phyloP scores from a whole-genome alignment of 164 flowering plant species.

The Euptelea pleiosperma region DNA sequence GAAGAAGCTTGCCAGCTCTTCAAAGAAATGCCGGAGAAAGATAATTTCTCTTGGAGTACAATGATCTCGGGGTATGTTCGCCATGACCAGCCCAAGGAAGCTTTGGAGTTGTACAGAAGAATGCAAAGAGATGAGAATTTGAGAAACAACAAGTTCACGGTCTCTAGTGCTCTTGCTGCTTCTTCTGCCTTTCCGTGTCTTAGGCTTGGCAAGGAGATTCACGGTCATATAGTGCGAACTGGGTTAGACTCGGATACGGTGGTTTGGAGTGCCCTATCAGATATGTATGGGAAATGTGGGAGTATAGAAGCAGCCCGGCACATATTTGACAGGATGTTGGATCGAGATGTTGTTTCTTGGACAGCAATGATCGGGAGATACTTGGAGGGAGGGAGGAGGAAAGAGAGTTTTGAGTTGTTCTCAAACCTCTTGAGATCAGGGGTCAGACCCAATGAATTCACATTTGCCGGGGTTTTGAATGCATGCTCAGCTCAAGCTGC shows the following conservation, averaged over 20 bases:
- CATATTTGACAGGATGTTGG: conserved; percentile 23
- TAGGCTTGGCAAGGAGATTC: conserved; percentile 29
- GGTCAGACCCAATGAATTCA: conserved; percentile 31
- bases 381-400: conserved; percentile 23
- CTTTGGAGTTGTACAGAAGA: conserved; percentile 22
- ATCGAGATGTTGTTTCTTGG: conserved; percentile 32
- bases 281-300: conserved; percentile 36
- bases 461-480: conserved; percentile 29
- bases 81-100: conserved; percentile 18
- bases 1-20: conserved; percentile 24
- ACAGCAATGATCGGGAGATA: conserved; percentile 34
- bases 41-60: conserved; percentile 32
- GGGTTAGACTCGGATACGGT: conserved; percentile 26
- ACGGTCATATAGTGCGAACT: conserved; percentile 24
- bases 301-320: conserved; percentile 25
- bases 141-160: conserved; percentile 23
- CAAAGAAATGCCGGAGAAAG: conserved; percentile 26
- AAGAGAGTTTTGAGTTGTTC: conserved; percentile 30
- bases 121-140: conserved; percentile 17
- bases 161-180: conserved; percentile 29
- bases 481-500: conserved; percentile 26
- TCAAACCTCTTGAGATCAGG: conserved; percentile 21
- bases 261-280: conserved; percentile 32
- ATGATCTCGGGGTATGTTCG: conserved; percentile 36
- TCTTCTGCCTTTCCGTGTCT: conserved; percentile 23